Conservation (phyloP, 2,329 filamentous ascomycete species). For the Penicillium sclerotigenum region DNA sequence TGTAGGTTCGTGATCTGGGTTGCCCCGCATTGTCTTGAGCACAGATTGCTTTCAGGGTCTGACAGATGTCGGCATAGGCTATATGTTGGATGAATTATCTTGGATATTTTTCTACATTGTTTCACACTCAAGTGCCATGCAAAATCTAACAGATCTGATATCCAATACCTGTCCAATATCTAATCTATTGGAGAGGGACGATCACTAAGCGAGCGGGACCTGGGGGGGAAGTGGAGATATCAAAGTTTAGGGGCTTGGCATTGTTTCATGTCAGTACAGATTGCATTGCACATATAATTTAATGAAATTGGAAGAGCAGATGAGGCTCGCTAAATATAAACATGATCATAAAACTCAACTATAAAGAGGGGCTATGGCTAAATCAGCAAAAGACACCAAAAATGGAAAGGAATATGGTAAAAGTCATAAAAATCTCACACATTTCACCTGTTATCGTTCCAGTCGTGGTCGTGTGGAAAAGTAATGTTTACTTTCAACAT, state of each 20-base stretch:
- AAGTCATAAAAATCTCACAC: constrained; percentile 4
- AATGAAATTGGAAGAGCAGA: not conserved
- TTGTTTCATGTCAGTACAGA: not conserved
- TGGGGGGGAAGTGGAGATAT: constrained; percentile 6
- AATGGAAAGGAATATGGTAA: constrained; percentile 1
- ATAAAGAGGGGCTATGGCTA: constrained; percentile 1
- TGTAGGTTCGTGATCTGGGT: not conserved
- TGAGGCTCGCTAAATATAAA: not conserved
- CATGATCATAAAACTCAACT: not conserved
- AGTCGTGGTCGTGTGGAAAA: constrained; percentile 12
- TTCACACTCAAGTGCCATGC: not conserved
- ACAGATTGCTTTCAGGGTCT: not conserved
- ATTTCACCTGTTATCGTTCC: constrained; percentile 18
- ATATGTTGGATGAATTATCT: not conserved
- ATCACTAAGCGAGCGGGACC: constrained; percentile 6
- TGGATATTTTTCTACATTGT: too few relatives aligned
- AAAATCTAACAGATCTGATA: not conserved
- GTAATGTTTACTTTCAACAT: too few relatives aligned
- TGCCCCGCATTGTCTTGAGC: not conserved
- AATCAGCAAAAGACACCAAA: not conserved
- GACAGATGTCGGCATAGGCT: not conserved
- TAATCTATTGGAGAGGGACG: not conserved
- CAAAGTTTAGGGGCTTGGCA: not conserved
- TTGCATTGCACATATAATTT: not conserved
- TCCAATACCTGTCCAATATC: not conserved